Evolutionary conservation across 1,284 basidiomycete species (phyloP).

Genomic region (Flammula alnicola): DNA sequence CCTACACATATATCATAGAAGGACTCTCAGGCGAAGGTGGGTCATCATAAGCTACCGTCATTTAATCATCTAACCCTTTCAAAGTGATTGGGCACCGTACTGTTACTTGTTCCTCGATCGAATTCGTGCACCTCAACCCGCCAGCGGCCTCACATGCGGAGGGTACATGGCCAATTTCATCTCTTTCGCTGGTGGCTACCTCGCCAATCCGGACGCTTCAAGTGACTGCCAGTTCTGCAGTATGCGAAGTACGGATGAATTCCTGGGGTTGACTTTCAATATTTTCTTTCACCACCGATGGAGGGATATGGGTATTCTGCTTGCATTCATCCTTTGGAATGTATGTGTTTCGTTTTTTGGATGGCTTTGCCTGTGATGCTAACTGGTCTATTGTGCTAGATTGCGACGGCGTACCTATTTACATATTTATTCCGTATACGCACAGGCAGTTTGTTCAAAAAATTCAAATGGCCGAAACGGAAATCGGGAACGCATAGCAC

Average conservation of each 20-base stretch:
- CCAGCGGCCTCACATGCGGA: constrained; percentile 61
- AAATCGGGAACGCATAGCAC: no score
- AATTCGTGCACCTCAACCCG: constrained; percentile 57
- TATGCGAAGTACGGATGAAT: constrained; percentile 45
- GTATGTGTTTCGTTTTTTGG: constrained; percentile 45
- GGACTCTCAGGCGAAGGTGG: constrained; percentile 54
- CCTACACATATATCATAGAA: constrained; percentile 75
- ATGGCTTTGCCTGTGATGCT: background rate
- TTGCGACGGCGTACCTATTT: constrained; percentile 31
- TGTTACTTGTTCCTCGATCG: constrained; percentile 57
- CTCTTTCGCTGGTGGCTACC: constrained; percentile 60
- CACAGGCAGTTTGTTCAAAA: constrained; percentile 28
- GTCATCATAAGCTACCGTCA: no score
- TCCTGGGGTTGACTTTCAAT: constrained; percentile 47
- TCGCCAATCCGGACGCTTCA: constrained; percentile 61
- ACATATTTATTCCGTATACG: constrained; percentile 41
- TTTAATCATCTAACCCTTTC: no score
- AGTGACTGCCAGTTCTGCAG: constrained; percentile 61
- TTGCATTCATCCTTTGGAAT: constrained; percentile 50
- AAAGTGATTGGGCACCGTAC: constrained; percentile 54
- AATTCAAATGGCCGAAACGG: no score
- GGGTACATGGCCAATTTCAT: constrained; percentile 62
- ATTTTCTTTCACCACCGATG: constrained; percentile 53
- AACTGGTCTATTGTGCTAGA: constrained; percentile 23
- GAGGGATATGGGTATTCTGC: constrained; percentile 53